Base-by-base conservation (phyloP, 228 moss, liverwort and hornwort genomes). In the Sphagnum fallax region DNA sequence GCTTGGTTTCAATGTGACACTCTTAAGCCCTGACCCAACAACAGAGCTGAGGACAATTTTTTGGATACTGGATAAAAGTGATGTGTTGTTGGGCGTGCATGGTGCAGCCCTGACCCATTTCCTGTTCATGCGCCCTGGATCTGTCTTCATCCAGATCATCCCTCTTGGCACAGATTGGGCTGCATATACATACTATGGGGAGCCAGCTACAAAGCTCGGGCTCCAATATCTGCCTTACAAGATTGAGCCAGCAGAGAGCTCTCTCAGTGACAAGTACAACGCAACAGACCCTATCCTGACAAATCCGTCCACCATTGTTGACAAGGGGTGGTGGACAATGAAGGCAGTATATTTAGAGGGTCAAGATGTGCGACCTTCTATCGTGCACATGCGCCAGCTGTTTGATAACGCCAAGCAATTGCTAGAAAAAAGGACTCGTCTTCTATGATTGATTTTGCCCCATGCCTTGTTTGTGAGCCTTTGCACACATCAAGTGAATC, bases 21-120 rank as follows among this genome's bases (percentile, higher is more conserved):
- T 90, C 16, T 6, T 97, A 66, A 77, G 47, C 6, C 97, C 93
- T 0, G 65, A 48, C 50, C 78, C 91, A 5, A 60, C 76, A 0
- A 89, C 72, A 3, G 90, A 91, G 83, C 71, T 93, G 74, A 90
- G 75, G 68, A 90, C 77, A 59, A 81, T 97, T 4, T 97, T 80
- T 52, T 62, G 75, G 90, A n/a, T 90, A 65, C 78, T 97, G 47
- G 75, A 84, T 73, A 71, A 48, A 11, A 83, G 87, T 15, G 97
- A 97, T 64, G 93, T 97, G 13, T 50, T 97, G 50, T 72, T 97
- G 14, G 97, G 97, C 2, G 97, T 97, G 48, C 97, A 97, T 69
- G 97, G 97, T 4, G 97, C 97, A 0, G 97, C 97, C 51, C 72
- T 97, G 90, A 91, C 97, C 4, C 97, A 97, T 71, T 84, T 97